Percentiles rank a stretch among this genome's conserved stretches.
Evolutionary conservation across 345 rosid species (phyloP).

Genomic region (Linum trigynum): DNA sequence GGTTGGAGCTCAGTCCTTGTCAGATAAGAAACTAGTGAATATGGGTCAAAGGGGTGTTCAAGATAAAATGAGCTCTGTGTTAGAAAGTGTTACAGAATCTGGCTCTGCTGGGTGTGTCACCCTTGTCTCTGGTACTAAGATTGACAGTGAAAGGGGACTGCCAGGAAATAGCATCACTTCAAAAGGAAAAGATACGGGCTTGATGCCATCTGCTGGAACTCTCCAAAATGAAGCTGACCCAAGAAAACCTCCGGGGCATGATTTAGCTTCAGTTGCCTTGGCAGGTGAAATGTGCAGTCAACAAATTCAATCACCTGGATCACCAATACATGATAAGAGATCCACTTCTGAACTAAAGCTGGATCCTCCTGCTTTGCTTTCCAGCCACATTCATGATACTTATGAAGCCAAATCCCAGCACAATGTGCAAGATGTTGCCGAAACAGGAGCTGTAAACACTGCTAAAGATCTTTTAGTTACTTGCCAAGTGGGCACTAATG

Average conservation of each 20-base stretch:
- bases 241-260: constrained; percentile 14
- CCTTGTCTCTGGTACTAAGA: constrained; percentile 22
- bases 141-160: constrained; percentile 18
- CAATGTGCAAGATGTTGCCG: constrained; percentile 13
- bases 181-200: constrained; percentile 19
- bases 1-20: constrained; percentile 35
- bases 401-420: constrained; percentile 19
- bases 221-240: constrained; percentile 12
- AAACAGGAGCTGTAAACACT: constrained; percentile 15
- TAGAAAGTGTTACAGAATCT: constrained; percentile 26
- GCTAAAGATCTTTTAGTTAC: constrained; percentile 22
- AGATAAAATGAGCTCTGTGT: constrained; percentile 31
- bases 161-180: constrained; percentile 17
- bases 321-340: background rate
- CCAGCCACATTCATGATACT: constrained; percentile 12
- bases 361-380: constrained; percentile 11
- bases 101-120: constrained; percentile 17
- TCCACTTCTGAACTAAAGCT: background rate
- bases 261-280: constrained; percentile 18
- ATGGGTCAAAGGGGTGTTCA: constrained; percentile 36
- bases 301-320: constrained; percentile 1
- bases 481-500: background rate
- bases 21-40: constrained; percentile 43
- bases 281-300: constrained; percentile 9
- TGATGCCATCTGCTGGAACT: constrained; percentile 21